Evolutionary conservation across 1,139 yeast genomes (phyloP).

Genomic region (Tardiomyces blankii): DNA sequence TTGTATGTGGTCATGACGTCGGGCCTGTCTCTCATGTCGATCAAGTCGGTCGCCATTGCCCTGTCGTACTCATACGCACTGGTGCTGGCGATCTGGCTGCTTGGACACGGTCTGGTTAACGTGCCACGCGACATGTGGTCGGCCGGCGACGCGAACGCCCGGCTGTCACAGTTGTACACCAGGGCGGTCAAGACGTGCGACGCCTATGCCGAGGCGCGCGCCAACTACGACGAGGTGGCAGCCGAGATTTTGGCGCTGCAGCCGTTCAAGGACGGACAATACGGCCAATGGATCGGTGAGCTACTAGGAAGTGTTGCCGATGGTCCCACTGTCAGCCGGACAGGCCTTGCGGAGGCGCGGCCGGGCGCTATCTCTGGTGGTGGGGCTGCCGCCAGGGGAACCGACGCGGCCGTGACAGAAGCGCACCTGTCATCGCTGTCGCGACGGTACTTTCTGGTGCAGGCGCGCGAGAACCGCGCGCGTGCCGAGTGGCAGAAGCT

Average conservation of each 20-base stretch:
- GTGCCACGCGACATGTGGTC: constrained; percentile 53
- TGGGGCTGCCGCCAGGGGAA: background rate
- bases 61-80: constrained; percentile 72
- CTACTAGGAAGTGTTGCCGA: constrained; percentile 17
- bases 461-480: constrained; percentile 14
- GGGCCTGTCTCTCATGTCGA: constrained; percentile 43
- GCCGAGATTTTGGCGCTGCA: constrained; percentile 45
- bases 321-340: constrained; percentile 9
- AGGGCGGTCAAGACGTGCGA: constrained; percentile 52
- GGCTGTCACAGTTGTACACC: constrained; percentile 37
- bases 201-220: constrained; percentile 51
- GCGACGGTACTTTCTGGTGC: constrained; percentile 12
- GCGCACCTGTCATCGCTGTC: constrained; percentile 18
- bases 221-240: constrained; percentile 53
- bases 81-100: constrained; percentile 66
- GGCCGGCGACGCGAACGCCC: constrained; percentile 32
- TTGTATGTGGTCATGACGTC: constrained; percentile 51
- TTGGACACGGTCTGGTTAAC: constrained; percentile 71
- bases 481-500: constrained; percentile 30
- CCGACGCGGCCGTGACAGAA: constrained; percentile 7
- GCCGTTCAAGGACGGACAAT: constrained; percentile 27
- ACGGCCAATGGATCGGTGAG: constrained; percentile 29
- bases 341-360: constrained; percentile 2
- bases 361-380: background rate
- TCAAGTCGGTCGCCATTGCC: constrained; percentile 64